These are phyloP conservation scores for Verbascum thapsus DNA, from an alignment of 257 asterid species.

Conservation along the genomic window DNA sequence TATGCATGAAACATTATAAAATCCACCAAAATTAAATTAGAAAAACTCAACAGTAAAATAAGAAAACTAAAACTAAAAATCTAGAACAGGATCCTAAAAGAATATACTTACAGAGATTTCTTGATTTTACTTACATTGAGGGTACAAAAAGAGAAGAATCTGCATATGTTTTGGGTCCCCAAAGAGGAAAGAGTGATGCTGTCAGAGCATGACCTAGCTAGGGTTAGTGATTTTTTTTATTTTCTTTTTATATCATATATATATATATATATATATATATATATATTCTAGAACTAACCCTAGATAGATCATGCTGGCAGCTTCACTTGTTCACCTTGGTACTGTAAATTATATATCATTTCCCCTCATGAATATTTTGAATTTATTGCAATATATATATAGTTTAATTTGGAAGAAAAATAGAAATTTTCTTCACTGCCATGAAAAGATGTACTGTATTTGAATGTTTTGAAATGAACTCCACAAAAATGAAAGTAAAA, in stretches of 20 bases:
- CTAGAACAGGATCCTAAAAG: neutral
- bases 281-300: slow-evolving; percentile 30
- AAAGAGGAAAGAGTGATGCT: slow-evolving; percentile 96
- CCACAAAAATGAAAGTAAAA: too few relatives aligned
- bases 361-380: too few relatives aligned
- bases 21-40: neutral
- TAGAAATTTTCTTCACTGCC: too few relatives aligned
- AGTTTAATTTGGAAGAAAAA: too few relatives aligned
- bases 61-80: too few relatives aligned
- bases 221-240: slow-evolving; percentile 31
- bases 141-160: neutral
- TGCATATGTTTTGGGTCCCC: slow-evolving; percentile 39
- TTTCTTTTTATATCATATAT: too few relatives aligned
- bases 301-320: slow-evolving; percentile 99
- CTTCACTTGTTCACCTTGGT: slow-evolving; percentile 76
- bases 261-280: too few relatives aligned
- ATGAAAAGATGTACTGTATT: too few relatives aligned
- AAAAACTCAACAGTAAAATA: neutral
- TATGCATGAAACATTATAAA: too few relatives aligned
- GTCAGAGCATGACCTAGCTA: slow-evolving; percentile 94
- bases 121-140: slow-evolving; percentile 11
- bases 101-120: slow-evolving; percentile 17
- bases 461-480: too few relatives aligned
- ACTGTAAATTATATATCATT: too few relatives aligned
- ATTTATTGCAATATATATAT: too few relatives aligned